Base-by-base conservation (phyloP, 1,139 yeast genomes). In the Hyphopichia wangnamkhiaoensis region DNA sequence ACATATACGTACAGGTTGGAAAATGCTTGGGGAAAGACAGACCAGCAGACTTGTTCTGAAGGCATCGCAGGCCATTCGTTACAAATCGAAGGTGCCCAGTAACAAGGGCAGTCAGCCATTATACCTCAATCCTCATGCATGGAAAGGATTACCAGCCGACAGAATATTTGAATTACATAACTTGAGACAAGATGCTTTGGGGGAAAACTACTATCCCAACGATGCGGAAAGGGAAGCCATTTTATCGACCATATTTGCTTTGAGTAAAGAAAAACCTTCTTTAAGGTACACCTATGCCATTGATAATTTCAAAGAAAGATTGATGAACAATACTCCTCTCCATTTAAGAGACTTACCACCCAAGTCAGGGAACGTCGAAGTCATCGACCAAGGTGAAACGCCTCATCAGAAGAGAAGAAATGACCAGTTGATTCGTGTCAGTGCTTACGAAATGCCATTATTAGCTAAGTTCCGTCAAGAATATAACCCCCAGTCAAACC, bases 391-490 rank as follows among this genome's bases (percentile, higher is more conserved):
- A 34, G 77, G 77, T 32, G 52, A 54, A 19, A 61, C 65, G 10
- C 67, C 71, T 3, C 75, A 71, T 44, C 61, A 65, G 38, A 50
- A 50, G 34, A 61, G 76, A 49, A 62, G 65, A 47, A 53, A 54
- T 28, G 74, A 70, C 24, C 66, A 72, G 41, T 80, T 84, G 55
- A 84, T 83, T 54, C 76, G 97, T 53, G 71, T 88, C 29, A 86
- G 94, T 24, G 97, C 98, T 0, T 93, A 84, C 64, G 98, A 91
- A 61, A 76, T 91, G 72, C 98, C 98, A 3, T 77, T 83, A 42
- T 73, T 93, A 47, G 81, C 84, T 34, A 80, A 88, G 60, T 84
- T 75, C 59, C 83, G 93, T 51, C 82, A 82, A 63, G 74, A 69
- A 43, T 86, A 81, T 63, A 59, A 53, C 29, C 84, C 84, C 18